Evolutionary conservation across 2,329 filamentous ascomycete species (phyloP), one percentile per base, ranked within the genome.

Genomic region (Calonectria fujianensis): DNA sequence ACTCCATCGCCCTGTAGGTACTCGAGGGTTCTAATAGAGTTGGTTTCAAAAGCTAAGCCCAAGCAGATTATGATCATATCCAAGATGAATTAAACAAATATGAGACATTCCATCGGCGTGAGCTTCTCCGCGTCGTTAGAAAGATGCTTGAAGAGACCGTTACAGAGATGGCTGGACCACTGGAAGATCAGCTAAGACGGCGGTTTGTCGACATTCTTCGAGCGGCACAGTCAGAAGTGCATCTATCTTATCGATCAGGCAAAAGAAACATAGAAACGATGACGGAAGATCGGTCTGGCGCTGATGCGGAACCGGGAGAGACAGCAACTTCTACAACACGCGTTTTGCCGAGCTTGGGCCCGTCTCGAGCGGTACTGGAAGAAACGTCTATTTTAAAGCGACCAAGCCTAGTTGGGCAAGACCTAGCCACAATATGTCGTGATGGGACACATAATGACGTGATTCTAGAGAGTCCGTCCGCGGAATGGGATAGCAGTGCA

Each of bases 91-190:
- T 66, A 14, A 50, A 16, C 11, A 45, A 66, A 16, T 66, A 51
- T 24, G 63, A 52, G 20, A 35, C 29, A 8, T 66, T 66, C 13
- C 63, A 51, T 11, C 31, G 63, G 7, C 63, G 31, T 18, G 63
- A 66, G n/a, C 31, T 66, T 1, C 45, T 35, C 16, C 63, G 45
- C 9, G 45, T 37, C 13, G 63, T 66, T 13, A 37, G 18, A 51
- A 52, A 16, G 27, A 45, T n/a, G 27, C 41, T 66, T 18, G 45
- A 39, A 18, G 63, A 66, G 11, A 20, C 51, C 2, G 45, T 66
- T 18, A 29, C 37, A 18, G 63, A 66, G 5, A 20, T 52, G 7
- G 45, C 63, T 24, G 63, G 29, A 9, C 45, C 63, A 10, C n/a
- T 51, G 20, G 31, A 51, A 35, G 29, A 50, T 24, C 29, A 66